Evolutionary conservation across 129 eudicot species (phyloP).

Genomic region (Sambucus nigra): DNA sequence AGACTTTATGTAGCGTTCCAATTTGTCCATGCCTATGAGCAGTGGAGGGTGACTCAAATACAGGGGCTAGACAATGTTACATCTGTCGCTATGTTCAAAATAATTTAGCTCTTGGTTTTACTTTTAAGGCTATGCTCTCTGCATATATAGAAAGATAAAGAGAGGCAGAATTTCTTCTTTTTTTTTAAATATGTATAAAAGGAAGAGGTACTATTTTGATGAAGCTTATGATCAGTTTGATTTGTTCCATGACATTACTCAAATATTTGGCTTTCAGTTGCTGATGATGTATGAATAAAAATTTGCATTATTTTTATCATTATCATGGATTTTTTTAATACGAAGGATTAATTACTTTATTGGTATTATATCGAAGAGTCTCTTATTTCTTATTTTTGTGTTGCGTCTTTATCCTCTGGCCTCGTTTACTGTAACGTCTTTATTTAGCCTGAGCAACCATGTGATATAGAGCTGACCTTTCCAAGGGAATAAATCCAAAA

Average conservation of each 20-base stretch:
- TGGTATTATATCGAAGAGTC: not conserved
- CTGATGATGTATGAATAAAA: not conserved
- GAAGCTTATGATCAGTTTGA: not conserved
- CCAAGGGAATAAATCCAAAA: slow-evolving; percentile 4
- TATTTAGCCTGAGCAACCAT: too few species aligned
- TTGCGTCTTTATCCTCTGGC: too few species aligned
- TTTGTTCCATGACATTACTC: not conserved
- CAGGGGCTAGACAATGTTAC: not conserved
- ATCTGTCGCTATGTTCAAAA: slow-evolving; percentile 4
- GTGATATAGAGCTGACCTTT: slow-evolving; percentile 7
- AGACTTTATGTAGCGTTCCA: too few species aligned
- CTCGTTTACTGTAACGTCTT: too few species aligned
- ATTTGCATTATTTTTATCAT: not conserved
- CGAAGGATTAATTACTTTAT: slow-evolving; percentile 3
- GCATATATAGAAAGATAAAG: slow-evolving; percentile 14
- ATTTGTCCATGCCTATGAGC: too few species aligned
- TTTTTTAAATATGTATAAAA: slow-evolving; percentile 4
- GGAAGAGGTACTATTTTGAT: not conserved
- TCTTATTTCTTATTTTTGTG: too few species aligned
- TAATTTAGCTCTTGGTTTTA: slow-evolving; percentile 3
- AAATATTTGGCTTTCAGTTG: not conserved
- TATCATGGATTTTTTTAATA: too few species aligned
- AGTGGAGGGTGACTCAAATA: too few species aligned
- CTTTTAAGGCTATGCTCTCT: not conserved
- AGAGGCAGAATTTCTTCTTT: slow-evolving; percentile 14